Percentiles rank a stretch among this genome's conserved stretches.
These are phyloP conservation scores for Tetrapisispora fleetii DNA, from an alignment of 805 yeast genomes.

Conservation along the genomic window DNA sequence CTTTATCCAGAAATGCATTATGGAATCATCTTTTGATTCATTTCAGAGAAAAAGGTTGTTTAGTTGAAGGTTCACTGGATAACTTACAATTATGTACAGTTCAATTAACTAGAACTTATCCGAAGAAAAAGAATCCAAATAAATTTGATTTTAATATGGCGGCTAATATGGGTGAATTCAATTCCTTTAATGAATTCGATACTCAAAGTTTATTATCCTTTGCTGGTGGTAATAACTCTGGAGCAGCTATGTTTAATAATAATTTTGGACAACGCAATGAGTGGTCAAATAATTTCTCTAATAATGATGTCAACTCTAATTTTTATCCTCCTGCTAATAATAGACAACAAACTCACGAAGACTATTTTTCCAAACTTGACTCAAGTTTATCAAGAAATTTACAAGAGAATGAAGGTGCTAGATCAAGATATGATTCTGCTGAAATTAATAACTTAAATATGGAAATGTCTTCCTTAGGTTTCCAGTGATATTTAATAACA, in stretches of 20 bases:
- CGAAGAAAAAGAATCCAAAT: constrained; percentile 13
- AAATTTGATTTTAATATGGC: constrained; percentile 15
- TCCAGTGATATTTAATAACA: background rate
- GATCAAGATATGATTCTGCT: background rate
- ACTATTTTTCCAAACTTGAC: constrained; percentile 8
- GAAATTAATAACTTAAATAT: background rate
- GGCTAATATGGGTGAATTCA: constrained; percentile 12
- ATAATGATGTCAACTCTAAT: constrained; percentile 17
- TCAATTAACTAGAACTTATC: constrained; percentile 32
- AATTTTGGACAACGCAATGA: constrained; percentile 14
- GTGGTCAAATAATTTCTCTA: constrained; percentile 17
- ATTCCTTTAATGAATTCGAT: constrained; percentile 22
- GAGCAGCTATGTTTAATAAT: constrained; percentile 10
- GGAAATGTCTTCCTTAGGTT: constrained; percentile 1
- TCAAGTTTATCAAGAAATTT: constrained; percentile 17
- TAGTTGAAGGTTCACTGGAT: constrained; percentile 84
- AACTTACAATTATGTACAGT: constrained; percentile 65
- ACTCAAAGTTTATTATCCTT: constrained; percentile 28
- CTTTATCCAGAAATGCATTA: constrained; percentile 56
- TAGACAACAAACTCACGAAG: constrained; percentile 4
- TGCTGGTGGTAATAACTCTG: constrained; percentile 11
- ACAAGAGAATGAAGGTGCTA: constrained; percentile 6
- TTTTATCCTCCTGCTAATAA: background rate
- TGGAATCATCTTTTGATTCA: constrained; percentile 76
- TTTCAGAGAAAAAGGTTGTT: constrained; percentile 73